Evolutionary conservation across 139 green algal species (phyloP), one percentile per base, ranked within the genome.

Genomic region (Pseudopediastrum boryanum): DNA sequence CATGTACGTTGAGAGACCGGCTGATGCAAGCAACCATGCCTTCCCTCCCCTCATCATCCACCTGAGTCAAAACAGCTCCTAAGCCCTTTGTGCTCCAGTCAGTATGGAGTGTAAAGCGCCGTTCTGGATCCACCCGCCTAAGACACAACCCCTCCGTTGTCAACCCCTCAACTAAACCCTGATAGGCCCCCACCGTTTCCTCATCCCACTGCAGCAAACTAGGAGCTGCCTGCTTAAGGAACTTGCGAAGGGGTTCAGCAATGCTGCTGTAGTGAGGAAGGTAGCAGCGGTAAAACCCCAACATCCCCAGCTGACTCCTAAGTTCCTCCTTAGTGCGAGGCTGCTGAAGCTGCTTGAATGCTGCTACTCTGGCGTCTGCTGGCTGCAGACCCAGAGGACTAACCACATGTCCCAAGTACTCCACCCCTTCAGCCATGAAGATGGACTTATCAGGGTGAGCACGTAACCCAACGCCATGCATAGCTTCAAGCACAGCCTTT

Each of bases 351-450:
- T 58, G 59, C 6, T 58, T 29, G 3, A 92, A 83, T 19, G 74
- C 81, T 3, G 61, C 25, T 1, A 85, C 52, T 35, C 88, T 88
- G 43, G 72, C 69, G 0, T 72, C 27, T 25, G 77, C 31, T 25
- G 71, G 64, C 4, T 31, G 44, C 0, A 88, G 36, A n/a, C 67
- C 84, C 10, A 79, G 23, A 7, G 29, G 2, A 21, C 46, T 62
- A 3, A 88, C 52, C 29, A 84, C 58, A 58, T 86, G 61, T 27
- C 81, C 86, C 23, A 89, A 50, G 43, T 78, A 90, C 7, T 80
- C 65, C 13, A 89, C 36, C 13, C 2, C 42, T 9, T 56, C 39
- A 12, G 29, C 46, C 5, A 21, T 21, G 2, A 86, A 2, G 29
- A 84, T 33, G 8, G 31, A 74, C 25, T 86, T 86, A 6, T 51